These are phyloP conservation scores for Penicillium subrubescens DNA, from an alignment of 495 filamentous ascomycete species.

Conservation along the genomic window DNA sequence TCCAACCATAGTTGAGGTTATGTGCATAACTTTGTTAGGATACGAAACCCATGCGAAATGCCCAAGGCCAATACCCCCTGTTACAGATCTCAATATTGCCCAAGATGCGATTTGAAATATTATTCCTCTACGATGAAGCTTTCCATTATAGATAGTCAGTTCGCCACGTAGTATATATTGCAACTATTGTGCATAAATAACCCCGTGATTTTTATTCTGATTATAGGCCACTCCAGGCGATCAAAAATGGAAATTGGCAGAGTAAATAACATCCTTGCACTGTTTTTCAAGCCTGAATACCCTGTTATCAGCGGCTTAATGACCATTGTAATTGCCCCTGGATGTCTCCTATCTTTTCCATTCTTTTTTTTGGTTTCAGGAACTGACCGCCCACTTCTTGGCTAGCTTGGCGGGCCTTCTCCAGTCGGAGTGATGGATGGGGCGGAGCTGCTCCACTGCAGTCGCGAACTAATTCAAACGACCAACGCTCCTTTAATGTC, in stretches of 20 bases:
- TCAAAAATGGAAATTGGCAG: not conserved
- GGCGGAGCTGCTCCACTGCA: slow-evolving; percentile 36
- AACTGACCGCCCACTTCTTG: slow-evolving; percentile 25
- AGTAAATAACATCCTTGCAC: not conserved
- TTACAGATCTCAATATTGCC: too few species aligned
- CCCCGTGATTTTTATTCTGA: too few species aligned
- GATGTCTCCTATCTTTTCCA: slow-evolving; percentile 7
- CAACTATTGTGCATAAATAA: too few species aligned
- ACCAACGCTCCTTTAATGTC: slow-evolving; percentile 34
- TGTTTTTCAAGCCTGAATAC: not conserved
- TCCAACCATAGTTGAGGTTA: too few species aligned
- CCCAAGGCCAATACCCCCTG: too few species aligned
- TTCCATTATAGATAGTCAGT: too few species aligned
- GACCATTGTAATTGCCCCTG: not conserved
- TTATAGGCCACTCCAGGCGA: not conserved
- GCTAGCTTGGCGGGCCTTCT: slow-evolving; percentile 33
- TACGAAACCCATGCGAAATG: too few species aligned
- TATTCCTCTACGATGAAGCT: too few species aligned
- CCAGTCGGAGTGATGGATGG: slow-evolving; percentile 27
- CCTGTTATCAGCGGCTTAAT: not conserved
- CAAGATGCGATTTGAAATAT: too few species aligned
- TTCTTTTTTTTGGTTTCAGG: slow-evolving; percentile 11
- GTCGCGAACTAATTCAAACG: slow-evolving; percentile 27
- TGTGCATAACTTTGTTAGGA: too few species aligned
- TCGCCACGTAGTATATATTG: too few species aligned